These are phyloP conservation scores for Rhizopus delemar DNA, from an alignment of 371 early-diverging fungal species.

Conservation along the genomic window DNA sequence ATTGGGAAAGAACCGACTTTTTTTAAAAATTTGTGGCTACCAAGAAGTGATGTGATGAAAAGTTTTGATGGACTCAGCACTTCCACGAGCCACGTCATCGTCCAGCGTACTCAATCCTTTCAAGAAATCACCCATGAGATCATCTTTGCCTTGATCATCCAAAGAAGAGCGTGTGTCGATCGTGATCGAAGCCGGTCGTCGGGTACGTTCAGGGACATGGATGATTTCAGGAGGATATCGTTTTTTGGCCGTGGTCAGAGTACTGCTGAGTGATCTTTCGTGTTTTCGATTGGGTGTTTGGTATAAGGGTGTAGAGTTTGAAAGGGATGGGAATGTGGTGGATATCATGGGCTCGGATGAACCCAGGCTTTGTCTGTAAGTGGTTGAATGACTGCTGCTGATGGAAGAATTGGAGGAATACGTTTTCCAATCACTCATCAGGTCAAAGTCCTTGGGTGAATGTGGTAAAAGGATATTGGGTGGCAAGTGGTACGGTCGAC, in stretches of 20 bases:
- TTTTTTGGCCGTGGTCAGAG: conserved; percentile 18
- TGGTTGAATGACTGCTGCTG: conserved; percentile 7
- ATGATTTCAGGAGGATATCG: conserved; percentile 20
- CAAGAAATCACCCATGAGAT: conserved; percentile 50
- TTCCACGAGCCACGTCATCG: conserved; percentile 49
- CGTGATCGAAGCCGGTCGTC: conserved; percentile 45
- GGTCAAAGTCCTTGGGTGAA: conserved; percentile 33
- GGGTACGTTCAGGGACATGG: conserved; percentile 21
- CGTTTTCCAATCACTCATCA: conserved; percentile 42
- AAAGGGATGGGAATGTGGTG: conserved; percentile 44
- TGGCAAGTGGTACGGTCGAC: conserved; percentile 27
- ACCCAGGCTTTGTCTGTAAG: conserved; percentile 15
- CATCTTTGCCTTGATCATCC: conserved; percentile 28
- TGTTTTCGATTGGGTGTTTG: conserved; percentile 9
- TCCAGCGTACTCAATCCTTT: conserved; percentile 38
- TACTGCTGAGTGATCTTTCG: conserved; percentile 16
- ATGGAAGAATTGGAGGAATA: conserved; percentile 13
- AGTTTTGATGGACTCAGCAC: conserved; percentile 34
- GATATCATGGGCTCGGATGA: conserved; percentile 42
- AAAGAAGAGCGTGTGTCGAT: conserved; percentile 40
- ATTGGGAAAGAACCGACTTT: not conserved
- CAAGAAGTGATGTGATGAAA: conserved; percentile 2
- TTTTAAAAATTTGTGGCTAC: not conserved
- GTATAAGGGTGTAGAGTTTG: conserved; percentile 8
- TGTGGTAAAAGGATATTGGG: conserved; percentile 40